Evolutionary conservation across 495 filamentous ascomycete species (phyloP).

Genomic region (Aspergillus saccharolyticus): DNA sequence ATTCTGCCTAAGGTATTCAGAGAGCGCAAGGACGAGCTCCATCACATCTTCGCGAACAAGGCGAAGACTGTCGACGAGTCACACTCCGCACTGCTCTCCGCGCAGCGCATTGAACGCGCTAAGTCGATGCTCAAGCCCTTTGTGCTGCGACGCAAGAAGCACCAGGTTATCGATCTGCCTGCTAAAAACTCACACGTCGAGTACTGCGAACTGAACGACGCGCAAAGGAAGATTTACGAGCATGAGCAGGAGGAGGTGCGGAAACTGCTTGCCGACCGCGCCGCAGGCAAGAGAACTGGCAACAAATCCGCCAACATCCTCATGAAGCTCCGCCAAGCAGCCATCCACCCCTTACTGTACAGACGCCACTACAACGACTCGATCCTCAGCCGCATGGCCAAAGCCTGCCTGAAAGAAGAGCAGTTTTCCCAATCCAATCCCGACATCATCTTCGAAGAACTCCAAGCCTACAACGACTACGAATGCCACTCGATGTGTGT

Average conservation of each 20-base stretch:
- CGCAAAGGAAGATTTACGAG: slow-evolving; percentile 68
- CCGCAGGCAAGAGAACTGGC: slow-evolving; percentile 49
- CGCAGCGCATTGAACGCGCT: slow-evolving; percentile 77
- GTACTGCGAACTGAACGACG: slow-evolving; percentile 67
- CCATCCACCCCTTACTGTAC: slow-evolving; percentile 88
- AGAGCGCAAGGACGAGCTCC: slow-evolving; percentile 65
- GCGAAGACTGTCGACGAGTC: slow-evolving; percentile 71
- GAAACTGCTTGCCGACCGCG: slow-evolving; percentile 52
- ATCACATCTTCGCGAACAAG: slow-evolving; percentile 83
- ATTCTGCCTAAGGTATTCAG: slow-evolving; percentile 81
- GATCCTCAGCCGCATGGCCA: slow-evolving; percentile 70
- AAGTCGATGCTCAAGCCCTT: slow-evolving; percentile 93
- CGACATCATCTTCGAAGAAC: slow-evolving; percentile 64
- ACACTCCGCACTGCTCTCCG: slow-evolving; percentile 71
- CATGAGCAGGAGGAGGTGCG: slow-evolving; percentile 50
- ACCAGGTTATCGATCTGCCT: slow-evolving; percentile 87
- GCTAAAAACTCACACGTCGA: slow-evolving; percentile 73
- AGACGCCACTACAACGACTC: slow-evolving; percentile 70
- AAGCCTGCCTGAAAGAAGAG: slow-evolving; percentile 63
- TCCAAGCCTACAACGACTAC: slow-evolving; percentile 71
- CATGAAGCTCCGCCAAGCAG: slow-evolving; percentile 87
- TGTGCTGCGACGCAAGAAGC: slow-evolving; percentile 87
- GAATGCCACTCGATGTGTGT: slow-evolving; percentile 76
- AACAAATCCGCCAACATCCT: slow-evolving; percentile 67
- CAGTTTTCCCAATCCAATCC: slow-evolving; percentile 55